phyloP scores from a whole-genome alignment of 148 eudicot genomes.

The Rhododendron mucronatum region DNA sequence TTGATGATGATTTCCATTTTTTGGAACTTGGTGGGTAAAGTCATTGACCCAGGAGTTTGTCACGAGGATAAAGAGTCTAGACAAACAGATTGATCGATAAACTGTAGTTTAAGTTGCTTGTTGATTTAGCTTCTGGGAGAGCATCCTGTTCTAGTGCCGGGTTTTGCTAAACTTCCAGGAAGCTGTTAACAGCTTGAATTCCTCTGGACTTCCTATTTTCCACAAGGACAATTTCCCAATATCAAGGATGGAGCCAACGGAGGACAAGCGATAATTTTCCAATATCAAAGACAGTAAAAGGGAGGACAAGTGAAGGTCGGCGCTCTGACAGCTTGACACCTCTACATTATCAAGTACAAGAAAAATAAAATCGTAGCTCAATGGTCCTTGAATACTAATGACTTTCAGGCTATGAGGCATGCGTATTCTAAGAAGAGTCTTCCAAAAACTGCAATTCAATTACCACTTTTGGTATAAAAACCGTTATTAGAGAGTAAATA shows the following conservation, averaged over 20 bases:
- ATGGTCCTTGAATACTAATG: not conserved
- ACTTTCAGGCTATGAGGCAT: not conserved
- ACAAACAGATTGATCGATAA: not conserved
- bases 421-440: not conserved
- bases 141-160: not conserved
- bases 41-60: not conserved
- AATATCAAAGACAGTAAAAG: not conserved
- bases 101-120: not conserved
- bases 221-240: not conserved
- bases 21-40: not conserved
- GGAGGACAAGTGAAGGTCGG: not conserved
- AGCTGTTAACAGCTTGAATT: not conserved
- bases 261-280: not conserved
- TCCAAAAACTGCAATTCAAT: not conserved
- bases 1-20: too few relatives aligned
- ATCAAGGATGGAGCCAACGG: not conserved
- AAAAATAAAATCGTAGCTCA: not conserved
- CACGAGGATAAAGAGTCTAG: not conserved
- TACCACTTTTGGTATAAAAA: not conserved
- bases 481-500: not conserved
- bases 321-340: not conserved
- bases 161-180: not conserved
- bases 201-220: not conserved
- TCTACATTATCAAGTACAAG: not conserved
- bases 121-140: not conserved